Base-by-base conservation (phyloP, 768 basidiomycete species). In the Lyophyllum semitale region DNA sequence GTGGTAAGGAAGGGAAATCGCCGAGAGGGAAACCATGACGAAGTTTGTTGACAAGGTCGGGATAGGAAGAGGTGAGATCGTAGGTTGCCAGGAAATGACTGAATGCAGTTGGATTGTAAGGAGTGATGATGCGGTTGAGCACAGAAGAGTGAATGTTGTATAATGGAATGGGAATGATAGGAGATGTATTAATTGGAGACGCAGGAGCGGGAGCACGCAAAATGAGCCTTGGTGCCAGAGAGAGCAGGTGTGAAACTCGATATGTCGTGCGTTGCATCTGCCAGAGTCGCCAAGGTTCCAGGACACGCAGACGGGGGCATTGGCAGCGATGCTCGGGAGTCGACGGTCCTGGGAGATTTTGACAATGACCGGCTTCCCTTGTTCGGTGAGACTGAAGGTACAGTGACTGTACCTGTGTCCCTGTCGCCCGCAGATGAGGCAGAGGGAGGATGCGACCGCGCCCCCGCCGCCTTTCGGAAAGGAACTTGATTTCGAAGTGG, bases 21-120 rank as follows among this genome's bases (percentile, higher is more conserved):
- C 73, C 72, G 2, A 76, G 51, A 0, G 69, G 71, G 48, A 76
- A 76, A 1, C 73, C 71, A 9, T 61, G 8, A 0, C 54, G 51
- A 1, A 78, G 61, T 18, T 73, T 73, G 4, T 48, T 1, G 7
- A 64, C 44, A 1, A 78, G 63, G 1, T 59, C 9, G 0, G 73
- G 74, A 29, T 76, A 76, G 26, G 35, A 2, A 0, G 49, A 0
- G 1, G 43, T 26, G 5, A 76, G 63, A 11, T 65, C 44, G 37
- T 63, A 60, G 27, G 60, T 63, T 1, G n/a, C 1, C 3, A 74
- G 62, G 25, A 65, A 40, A 0, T 8, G 17, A 15, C 63, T 57
- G 40, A 76, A 74, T 8, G 67, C 66, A 17, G 60, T 25, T 17
- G 18, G 38, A 13, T 40, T 17, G 38, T 40, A 40, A 40, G 38